Percentiles rank a stretch among this genome's conserved stretches.
Conservation (phyloP, 2,329 filamentous ascomycete species). For the Fusarium pilosicola region DNA sequence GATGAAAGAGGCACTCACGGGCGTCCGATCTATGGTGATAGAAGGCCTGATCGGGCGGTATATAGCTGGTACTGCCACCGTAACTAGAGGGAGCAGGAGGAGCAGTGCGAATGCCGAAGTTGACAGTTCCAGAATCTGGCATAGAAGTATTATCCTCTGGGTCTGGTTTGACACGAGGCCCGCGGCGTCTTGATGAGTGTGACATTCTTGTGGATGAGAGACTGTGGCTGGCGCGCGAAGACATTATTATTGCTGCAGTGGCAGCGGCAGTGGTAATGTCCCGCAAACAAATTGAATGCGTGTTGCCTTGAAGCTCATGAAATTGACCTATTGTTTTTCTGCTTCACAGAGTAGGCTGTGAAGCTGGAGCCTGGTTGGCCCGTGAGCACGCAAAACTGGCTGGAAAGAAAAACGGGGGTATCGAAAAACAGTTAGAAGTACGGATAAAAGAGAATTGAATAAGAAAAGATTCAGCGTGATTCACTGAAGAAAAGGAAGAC, state of each 20-base stretch:
- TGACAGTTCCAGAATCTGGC: slow-evolving; percentile 25
- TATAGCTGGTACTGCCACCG: slow-evolving; percentile 24
- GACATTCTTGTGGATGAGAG: slow-evolving; percentile 34
- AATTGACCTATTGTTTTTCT: slow-evolving; percentile 7
- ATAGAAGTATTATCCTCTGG: slow-evolving; percentile 33
- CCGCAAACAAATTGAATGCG: background rate
- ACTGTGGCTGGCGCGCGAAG: slow-evolving; percentile 20
- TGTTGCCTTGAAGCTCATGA: background rate
- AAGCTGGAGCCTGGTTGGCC: background rate
- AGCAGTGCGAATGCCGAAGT: slow-evolving; percentile 5
- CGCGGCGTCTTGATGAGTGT: slow-evolving; percentile 35
- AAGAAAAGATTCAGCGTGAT: background rate
- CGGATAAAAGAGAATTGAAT: background rate
- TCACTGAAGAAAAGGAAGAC: background rate
- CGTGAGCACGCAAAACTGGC: background rate
- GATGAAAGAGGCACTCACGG: slow-evolving; percentile 45
- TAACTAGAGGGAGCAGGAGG: slow-evolving; percentile 35
- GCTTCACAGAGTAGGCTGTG: background rate
- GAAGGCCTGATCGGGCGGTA: slow-evolving; percentile 38
- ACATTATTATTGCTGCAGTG: slow-evolving; percentile 18
- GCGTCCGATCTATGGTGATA: slow-evolving; percentile 51
- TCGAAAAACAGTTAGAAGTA: background rate
- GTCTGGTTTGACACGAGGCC: slow-evolving; percentile 44
- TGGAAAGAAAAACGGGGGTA: background rate
- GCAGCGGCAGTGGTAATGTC: background rate